phyloP scores from a whole-genome alignment of 2,329 filamentous ascomycete genomes.

The Cryphonectria nitschkei region DNA sequence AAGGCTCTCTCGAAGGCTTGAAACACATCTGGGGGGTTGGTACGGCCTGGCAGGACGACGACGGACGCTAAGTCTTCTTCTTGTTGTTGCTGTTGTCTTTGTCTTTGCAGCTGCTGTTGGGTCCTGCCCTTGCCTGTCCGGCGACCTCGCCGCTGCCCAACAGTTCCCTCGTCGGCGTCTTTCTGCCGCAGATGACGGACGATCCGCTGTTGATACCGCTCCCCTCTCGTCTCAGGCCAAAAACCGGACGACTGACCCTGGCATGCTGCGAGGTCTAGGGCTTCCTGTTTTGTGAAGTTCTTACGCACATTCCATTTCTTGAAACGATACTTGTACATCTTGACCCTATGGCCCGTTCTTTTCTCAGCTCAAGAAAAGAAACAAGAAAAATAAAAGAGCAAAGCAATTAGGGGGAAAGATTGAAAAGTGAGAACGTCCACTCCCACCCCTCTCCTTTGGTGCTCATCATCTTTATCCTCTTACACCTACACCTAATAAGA shows the following conservation, averaged over 20 bases:
- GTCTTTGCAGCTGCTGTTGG: not conserved
- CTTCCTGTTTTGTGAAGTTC: conserved; percentile 18
- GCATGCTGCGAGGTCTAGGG: conserved; percentile 1
- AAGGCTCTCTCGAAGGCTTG: conserved; percentile 7
- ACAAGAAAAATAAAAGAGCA: not conserved
- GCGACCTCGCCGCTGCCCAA: not conserved
- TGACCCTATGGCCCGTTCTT: not conserved
- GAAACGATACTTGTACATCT: conserved; percentile 20
- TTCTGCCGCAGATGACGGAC: conserved; percentile 15
- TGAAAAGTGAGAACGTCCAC: too few species aligned
- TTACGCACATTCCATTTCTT: conserved; percentile 20
- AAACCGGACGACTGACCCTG: not conserved
- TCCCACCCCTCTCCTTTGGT: not conserved
- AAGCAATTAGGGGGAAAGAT: not conserved
- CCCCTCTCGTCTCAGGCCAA: conserved; percentile 11
- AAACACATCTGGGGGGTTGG: conserved; percentile 8
- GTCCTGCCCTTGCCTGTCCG: not conserved
- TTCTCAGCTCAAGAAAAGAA: not conserved
- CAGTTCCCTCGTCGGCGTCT: not conserved
- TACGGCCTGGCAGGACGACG: not conserved
- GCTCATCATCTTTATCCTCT: not conserved
- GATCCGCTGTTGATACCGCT: conserved; percentile 8
- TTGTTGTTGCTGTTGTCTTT: not conserved
- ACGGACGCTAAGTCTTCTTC: not conserved
- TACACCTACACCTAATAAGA: not conserved